These are phyloP conservation scores for Monosporozyma unispora DNA, from an alignment of 805 yeast species.

Conservation along the genomic window DNA sequence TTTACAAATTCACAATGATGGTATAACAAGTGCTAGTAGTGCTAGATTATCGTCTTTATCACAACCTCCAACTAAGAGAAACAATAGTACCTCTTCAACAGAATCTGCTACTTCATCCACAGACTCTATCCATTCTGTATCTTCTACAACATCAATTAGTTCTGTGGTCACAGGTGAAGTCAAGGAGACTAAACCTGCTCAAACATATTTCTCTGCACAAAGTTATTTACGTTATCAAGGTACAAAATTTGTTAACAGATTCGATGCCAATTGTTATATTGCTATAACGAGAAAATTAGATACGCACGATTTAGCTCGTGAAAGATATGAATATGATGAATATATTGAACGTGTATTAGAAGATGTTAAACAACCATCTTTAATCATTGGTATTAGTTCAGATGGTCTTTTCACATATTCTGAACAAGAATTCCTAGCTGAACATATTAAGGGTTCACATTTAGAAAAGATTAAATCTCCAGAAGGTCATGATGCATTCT, in stretches of 20 bases:
- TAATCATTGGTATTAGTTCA: slow-evolving; percentile 80
- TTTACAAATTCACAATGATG: slow-evolving; percentile 85
- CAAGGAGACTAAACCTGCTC: slow-evolving; percentile 30
- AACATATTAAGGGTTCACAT: slow-evolving; percentile 57
- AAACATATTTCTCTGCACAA: slow-evolving; percentile 84
- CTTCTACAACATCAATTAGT: slow-evolving; percentile 26
- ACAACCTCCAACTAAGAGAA: slow-evolving; percentile 3
- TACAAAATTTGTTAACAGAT: slow-evolving; percentile 75
- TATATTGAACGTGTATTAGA: slow-evolving; percentile 40
- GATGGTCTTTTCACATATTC: slow-evolving; percentile 89
- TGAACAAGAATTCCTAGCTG: slow-evolving; percentile 81
- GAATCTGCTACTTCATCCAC: slow-evolving; percentile 11
- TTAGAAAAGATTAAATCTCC: slow-evolving; percentile 75
- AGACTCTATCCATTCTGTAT: slow-evolving; percentile 23
- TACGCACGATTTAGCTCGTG: slow-evolving; percentile 89
- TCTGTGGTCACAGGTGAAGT: slow-evolving; percentile 14
- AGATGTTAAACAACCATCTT: slow-evolving; percentile 60
- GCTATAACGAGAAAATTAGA: slow-evolving; percentile 89
- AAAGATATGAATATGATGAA: slow-evolving; percentile 39
- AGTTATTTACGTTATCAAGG: slow-evolving; percentile 93
- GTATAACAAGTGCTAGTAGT: slow-evolving; percentile 35
- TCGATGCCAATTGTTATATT: slow-evolving; percentile 95
- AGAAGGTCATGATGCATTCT: slow-evolving; percentile 96
- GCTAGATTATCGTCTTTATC: slow-evolving; percentile 1
- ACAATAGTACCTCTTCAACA: slow-evolving; percentile 10